Evolutionary conservation across 352 stramenopile genomes (phyloP).

Genomic region (Pythium periplocum): DNA sequence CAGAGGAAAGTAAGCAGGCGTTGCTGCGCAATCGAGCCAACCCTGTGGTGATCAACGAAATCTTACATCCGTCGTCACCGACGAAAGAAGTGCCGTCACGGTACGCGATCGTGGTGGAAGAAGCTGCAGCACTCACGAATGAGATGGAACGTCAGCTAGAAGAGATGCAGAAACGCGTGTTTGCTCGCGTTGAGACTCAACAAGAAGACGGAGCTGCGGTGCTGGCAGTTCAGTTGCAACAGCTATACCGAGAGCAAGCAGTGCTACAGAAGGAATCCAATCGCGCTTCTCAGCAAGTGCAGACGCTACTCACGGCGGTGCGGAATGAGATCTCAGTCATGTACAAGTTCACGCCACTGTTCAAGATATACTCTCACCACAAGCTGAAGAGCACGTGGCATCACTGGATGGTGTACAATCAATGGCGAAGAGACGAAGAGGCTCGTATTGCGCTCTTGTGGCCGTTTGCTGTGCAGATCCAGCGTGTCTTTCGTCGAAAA

Average conservation of each 20-base stretch:
- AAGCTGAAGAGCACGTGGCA: slow-evolving; percentile 31
- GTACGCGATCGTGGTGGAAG: background rate
- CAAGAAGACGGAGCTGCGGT: slow-evolving; percentile 14
- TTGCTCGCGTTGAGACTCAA: slow-evolving; percentile 13
- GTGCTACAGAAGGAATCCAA: slow-evolving; percentile 23
- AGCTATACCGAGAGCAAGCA: slow-evolving; percentile 28
- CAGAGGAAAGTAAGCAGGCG: slow-evolving; percentile 42
- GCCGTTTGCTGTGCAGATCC: slow-evolving; percentile 50
- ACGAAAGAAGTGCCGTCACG: background rate
- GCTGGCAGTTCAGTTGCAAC: slow-evolving; percentile 19
- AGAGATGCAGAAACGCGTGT: slow-evolving; percentile 7
- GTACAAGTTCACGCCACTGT: slow-evolving; percentile 58
- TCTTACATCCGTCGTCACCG: slow-evolving; percentile 29
- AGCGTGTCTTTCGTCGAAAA: slow-evolving; percentile 45
- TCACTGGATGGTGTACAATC: slow-evolving; percentile 33
- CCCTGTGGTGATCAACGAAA: slow-evolving; percentile 37
- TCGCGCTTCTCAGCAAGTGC: slow-evolving; percentile 21
- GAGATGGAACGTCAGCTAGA: slow-evolving; percentile 9
- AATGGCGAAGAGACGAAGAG: slow-evolving; percentile 39
- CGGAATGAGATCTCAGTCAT: slow-evolving; percentile 35
- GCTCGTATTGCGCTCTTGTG: slow-evolving; percentile 28
- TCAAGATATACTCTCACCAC: slow-evolving; percentile 45
- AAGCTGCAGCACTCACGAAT: background rate
- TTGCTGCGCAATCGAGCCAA: slow-evolving; percentile 35
- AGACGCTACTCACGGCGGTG: slow-evolving; percentile 33